Percentiles rank a stretch among this genome's conserved stretches.
Evolutionary conservation across 148 eudicot genomes (phyloP).

Genomic region (Cornus florida): DNA sequence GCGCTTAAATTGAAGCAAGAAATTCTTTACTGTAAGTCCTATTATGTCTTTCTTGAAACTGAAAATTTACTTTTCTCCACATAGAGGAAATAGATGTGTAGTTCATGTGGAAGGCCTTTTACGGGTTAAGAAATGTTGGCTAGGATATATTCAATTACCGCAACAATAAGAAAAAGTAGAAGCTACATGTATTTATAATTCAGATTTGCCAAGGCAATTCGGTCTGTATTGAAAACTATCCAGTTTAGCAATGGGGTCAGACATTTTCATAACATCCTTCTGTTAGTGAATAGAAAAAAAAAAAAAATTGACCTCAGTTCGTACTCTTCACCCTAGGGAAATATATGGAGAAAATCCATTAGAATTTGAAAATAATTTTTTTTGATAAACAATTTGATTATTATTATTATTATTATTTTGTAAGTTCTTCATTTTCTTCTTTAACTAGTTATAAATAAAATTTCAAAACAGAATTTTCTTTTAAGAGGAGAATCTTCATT

Average conservation of each 20-base stretch:
- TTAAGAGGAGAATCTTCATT: not conserved
- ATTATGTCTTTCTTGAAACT: conserved; percentile 5
- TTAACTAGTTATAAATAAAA: too few relatives aligned
- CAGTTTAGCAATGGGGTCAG: not conserved
- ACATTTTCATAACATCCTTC: not conserved
- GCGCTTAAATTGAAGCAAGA: conserved; percentile 93
- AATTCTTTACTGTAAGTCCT: conserved; percentile 83
- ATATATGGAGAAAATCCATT: not conserved
- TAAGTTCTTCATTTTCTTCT: not conserved
- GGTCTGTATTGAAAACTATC: not conserved
- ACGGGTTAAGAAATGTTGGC: not conserved
- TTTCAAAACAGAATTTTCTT: too few relatives aligned
- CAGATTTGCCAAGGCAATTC: not conserved
- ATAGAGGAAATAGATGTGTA: not conserved
- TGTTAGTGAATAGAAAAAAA: too few relatives aligned
- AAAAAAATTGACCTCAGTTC: not conserved
- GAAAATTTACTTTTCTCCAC: not conserved
- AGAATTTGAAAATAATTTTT: not conserved
- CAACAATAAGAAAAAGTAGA: not conserved
- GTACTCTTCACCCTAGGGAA: not conserved
- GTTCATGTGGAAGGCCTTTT: not conserved
- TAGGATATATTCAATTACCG: not conserved
- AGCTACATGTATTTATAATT: not conserved
- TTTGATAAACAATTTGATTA: not conserved
- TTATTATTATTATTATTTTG: too few relatives aligned